Conservation (phyloP, 495 filamentous ascomycete species). For the Penicillium salamii region DNA sequence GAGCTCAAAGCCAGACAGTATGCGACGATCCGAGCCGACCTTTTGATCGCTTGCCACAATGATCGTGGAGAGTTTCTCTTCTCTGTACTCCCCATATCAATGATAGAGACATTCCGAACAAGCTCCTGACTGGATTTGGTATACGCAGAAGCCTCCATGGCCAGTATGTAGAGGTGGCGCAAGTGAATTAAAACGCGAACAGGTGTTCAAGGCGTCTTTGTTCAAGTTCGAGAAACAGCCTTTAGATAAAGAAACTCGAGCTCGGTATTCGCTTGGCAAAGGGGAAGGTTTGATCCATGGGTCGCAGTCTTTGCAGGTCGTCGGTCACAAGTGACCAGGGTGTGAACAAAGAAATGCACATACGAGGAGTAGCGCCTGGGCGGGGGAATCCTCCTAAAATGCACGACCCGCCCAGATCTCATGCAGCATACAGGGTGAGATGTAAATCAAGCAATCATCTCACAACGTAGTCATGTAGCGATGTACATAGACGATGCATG, state of each 20-base stretch:
- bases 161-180: neutral
- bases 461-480: no score
- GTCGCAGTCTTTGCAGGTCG: no score
- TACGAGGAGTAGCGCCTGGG: no score
- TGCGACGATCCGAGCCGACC: slow-evolving; percentile 20
- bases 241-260: neutral
- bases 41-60: slow-evolving; percentile 18
- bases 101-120: slow-evolving; percentile 1
- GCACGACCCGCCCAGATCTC: neutral
- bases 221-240: no score
- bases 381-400: neutral
- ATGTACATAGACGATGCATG: no score
- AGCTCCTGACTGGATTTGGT: neutral
- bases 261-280: neutral
- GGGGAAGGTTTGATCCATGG: no score
- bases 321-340: no score
- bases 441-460: no score
- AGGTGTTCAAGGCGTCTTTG: no score
- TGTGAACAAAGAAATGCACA: no score
- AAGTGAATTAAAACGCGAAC: neutral
- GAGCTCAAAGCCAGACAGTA: slow-evolving; percentile 32
- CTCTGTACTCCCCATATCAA: neutral
- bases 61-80: slow-evolving; percentile 8
- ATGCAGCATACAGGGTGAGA: no score
- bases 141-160: neutral